These are phyloP conservation scores for Fusarium pseudograminearum DNA, from an alignment of 2,329 filamentous ascomycete genomes.

Conservation along the genomic window DNA sequence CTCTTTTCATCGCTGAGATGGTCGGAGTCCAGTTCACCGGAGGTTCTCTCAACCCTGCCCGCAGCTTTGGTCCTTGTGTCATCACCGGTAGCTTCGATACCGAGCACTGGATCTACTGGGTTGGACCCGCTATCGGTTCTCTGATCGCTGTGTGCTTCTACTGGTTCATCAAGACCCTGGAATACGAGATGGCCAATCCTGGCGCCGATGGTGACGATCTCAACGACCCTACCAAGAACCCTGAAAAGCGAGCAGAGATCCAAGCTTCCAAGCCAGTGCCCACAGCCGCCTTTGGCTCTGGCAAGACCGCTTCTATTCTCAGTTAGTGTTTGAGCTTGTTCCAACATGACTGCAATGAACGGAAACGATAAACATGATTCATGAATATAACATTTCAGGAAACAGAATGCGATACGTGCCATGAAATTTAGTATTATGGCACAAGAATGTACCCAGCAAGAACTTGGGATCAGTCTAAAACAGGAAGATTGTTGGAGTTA, in stretches of 20 bases:
- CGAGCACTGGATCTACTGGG: conserved; percentile 64
- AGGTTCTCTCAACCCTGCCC: conserved; percentile 61
- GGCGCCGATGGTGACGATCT: conserved; percentile 59
- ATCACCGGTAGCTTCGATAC: conserved; percentile 55
- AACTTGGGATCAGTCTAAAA: background rate
- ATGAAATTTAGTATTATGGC: background rate
- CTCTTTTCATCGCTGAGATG: conserved; percentile 60
- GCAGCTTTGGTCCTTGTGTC: conserved; percentile 61
- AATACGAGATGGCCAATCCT: conserved; percentile 61
- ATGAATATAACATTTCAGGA: conserved; percentile 9
- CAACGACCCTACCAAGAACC: conserved; percentile 60
- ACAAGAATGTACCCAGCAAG: background rate
- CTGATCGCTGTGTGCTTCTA: conserved; percentile 55
- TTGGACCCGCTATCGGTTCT: conserved; percentile 52
- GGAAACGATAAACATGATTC: conserved; percentile 4
- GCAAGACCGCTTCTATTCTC: conserved; percentile 42
- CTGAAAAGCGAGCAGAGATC: conserved; percentile 54
- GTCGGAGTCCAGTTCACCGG: conserved; percentile 62
- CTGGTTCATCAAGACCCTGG: conserved; percentile 56
- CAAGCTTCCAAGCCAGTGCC: conserved; percentile 30
- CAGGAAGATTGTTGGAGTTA: background rate
- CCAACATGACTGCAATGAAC: conserved; percentile 15
- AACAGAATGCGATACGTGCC: background rate
- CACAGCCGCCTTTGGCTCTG: conserved; percentile 31
- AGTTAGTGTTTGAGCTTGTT: conserved; percentile 23